Evolutionary conservation across 768 basidiomycete genomes (phyloP).

Genomic region (Mrakia frigida): DNA sequence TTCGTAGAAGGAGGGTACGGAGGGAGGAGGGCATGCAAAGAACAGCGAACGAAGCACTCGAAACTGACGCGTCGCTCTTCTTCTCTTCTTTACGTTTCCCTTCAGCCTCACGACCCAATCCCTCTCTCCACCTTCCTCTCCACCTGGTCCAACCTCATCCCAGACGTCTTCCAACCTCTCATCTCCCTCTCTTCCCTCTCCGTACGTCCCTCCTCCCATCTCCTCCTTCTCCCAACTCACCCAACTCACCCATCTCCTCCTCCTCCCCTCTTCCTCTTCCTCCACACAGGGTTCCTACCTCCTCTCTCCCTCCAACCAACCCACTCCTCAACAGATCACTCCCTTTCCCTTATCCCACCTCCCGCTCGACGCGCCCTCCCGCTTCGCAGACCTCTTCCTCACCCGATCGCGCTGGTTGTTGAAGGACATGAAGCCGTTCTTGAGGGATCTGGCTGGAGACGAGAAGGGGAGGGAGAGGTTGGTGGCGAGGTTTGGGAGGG

Average conservation of each 20-base stretch:
- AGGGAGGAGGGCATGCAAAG: too few relatives aligned
- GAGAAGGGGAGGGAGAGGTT: constrained; percentile 81
- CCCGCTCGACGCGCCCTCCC: constrained; percentile 67
- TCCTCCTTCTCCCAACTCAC: background rate
- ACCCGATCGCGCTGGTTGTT: constrained; percentile 56
- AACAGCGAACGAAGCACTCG: background rate
- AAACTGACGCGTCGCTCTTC: background rate
- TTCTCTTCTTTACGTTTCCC: too few relatives aligned
- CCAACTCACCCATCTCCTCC: constrained; percentile 63
- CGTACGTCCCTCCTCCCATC: background rate
- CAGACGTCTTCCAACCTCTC: constrained; percentile 16
- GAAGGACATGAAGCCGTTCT: constrained; percentile 74
- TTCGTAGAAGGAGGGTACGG: background rate
- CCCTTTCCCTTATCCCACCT: constrained; percentile 74
- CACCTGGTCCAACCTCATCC: constrained; percentile 13
- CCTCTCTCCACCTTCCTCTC: constrained; percentile 1
- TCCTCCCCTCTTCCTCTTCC: constrained; percentile 14
- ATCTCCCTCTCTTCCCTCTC: constrained; percentile 1
- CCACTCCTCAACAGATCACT: constrained; percentile 46
- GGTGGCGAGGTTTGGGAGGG: constrained; percentile 76
- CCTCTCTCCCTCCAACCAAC: constrained; percentile 49
- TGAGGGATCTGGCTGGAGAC: constrained; percentile 73
- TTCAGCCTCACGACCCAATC: background rate
- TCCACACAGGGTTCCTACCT: constrained; percentile 64
- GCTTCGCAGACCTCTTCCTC: constrained; percentile 84